Conservation (phyloP, 768 basidiomycete species). For the Stropharia rugosoannulata region DNA sequence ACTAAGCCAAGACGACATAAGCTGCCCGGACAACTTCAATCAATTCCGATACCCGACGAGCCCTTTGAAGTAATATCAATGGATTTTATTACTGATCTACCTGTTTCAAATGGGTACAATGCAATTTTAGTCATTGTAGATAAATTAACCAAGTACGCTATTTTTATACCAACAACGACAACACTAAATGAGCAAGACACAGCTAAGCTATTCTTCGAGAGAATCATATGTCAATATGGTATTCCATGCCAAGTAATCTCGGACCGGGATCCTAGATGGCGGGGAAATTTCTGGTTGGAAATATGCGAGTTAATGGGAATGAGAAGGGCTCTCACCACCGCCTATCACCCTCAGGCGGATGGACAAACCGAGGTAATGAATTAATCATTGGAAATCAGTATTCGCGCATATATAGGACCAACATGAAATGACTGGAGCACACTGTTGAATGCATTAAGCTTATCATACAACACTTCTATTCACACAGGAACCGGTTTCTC, state of each 20-base stretch:
- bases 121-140: constrained; percentile 4
- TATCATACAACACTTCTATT: no score
- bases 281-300: background rate
- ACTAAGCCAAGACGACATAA: constrained; percentile 2
- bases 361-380: no score
- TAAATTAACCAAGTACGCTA: background rate
- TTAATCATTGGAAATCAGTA: no score
- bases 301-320: no score
- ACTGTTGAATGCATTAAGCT: no score
- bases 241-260: background rate
- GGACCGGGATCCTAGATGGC: constrained; percentile 1
- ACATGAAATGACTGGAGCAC: no score
- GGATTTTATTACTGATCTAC: constrained; percentile 10
- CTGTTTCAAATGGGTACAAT: background rate
- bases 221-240: background rate
- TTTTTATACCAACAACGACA: background rate
- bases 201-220: background rate
- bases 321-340: no score
- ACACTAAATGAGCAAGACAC: background rate
- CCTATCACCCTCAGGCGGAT: no score
- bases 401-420: no score
- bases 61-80: constrained; percentile 3
- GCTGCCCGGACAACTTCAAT: background rate
- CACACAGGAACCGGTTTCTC: no score
- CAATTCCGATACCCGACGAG: background rate